Base-by-base conservation (phyloP, 2,329 filamentous ascomycete species). In the Sphaerostilbella broomeana region DNA sequence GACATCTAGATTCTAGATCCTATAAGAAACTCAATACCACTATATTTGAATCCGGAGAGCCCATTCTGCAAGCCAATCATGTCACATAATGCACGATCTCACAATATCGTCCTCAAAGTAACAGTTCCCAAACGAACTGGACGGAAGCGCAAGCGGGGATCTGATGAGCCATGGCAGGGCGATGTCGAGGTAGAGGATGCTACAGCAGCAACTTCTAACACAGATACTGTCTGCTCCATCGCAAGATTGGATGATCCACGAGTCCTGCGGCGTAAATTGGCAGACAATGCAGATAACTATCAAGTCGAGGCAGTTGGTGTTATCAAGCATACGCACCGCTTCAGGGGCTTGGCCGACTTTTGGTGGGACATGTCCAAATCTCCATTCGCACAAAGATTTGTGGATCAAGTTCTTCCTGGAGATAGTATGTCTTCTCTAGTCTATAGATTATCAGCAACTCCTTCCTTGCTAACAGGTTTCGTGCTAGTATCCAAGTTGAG, bases 71-170 rank as follows among this genome's bases (percentile, higher is more conserved):
- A 84, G 50, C 85, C 86, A 7, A 69, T 95, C 45, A 69, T 83
- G 50, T 95, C 90, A 6, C 80, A 81, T 28, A 84, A 82, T 55
- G 76, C 81, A 21, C 65, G 76, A 15, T 84, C 86, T 8, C 86
- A 88, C 56, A 94, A 95, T 55, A 67, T 97, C 15, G 72, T 97
- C 15, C 70, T 98, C 38, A 89, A 88, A 58, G 73, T 98, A 40
- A 88, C 83, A 0, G 78, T 97, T 1, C 90, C 92, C 0, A 92
- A 81, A 59, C 72, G 86, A 40, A 95, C 88, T 3, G 89, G 89
- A 3, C 77, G 87, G 44, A 94, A 85, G 62, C 77, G 89, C 43
- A 95, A 89, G 64, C 73, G 81, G 50, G 88, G 86, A n/a, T 79
- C 78, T 5, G 59, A 80, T 40, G 81, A 71, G 4, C 79, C 82